Conservation (phyloP, 306 rosid genomes). For the Cucumis melo region DNA sequence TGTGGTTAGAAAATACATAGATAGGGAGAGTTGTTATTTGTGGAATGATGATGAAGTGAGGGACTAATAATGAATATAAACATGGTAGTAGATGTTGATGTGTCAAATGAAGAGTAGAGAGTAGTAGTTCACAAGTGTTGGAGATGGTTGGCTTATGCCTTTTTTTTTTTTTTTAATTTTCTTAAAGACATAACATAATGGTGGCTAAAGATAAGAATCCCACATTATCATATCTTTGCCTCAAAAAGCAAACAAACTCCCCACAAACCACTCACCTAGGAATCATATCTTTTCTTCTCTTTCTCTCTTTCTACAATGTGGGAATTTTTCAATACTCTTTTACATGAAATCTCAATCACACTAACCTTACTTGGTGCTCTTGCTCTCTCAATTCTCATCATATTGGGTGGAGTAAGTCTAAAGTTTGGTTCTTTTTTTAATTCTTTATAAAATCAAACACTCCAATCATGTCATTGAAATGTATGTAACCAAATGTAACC, state of each 20-base stretch:
- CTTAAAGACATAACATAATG: not conserved
- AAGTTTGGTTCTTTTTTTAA: not conserved
- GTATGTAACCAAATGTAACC: not conserved
- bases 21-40: not conserved
- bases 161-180: not conserved
- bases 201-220: conserved; percentile 1
- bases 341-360: not conserved
- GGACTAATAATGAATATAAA: not conserved
- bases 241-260: not conserved
- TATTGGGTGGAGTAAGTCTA: conserved; percentile 4
- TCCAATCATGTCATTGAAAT: not conserved
- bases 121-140: not conserved
- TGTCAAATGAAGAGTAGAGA: not conserved
- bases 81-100: not conserved
- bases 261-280: not conserved
- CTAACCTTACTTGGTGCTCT: not conserved
- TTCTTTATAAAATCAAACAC: not conserved
- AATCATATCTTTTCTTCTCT: not conserved
- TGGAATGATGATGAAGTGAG: not conserved
- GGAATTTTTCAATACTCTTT: conserved; percentile 4
- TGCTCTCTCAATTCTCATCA: not conserved
- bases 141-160: not conserved
- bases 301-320: not conserved
- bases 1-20: no score
- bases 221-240: not conserved